A percentile compares a stretch with the other conserved stretches of the same genome.
Conservation (phyloP, 176 grass and related monocot species). For the Otatea glauca region DNA sequence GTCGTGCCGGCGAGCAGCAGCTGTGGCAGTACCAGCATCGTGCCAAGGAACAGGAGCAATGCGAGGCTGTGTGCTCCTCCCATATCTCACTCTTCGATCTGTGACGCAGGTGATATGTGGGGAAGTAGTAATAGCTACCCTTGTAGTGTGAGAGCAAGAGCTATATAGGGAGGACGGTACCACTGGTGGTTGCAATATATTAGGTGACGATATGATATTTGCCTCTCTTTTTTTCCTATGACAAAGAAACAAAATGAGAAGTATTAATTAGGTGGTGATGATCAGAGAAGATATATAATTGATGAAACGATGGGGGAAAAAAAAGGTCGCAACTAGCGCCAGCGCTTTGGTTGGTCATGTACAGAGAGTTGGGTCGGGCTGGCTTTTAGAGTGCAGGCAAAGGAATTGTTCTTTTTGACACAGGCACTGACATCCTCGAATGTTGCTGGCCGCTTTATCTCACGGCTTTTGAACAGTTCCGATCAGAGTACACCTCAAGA, state of each 20-base stretch:
- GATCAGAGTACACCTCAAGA: constrained; percentile 8
- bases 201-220: constrained; percentile 58
- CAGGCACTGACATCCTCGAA: neutral
- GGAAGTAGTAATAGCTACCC: neutral
- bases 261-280: constrained; percentile 49
- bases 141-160: neutral
- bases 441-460: neutral
- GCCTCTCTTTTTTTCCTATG: neutral
- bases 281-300: constrained; percentile 2
- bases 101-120: neutral
- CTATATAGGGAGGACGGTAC: constrained; percentile 33
- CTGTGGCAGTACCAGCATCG: constrained; percentile 41
- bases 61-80: constrained; percentile 15
- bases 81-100: constrained; percentile 12
- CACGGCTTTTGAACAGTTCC: neutral
- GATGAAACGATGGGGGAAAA: neutral
- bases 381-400: constrained; percentile 83
- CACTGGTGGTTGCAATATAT: constrained; percentile 45
- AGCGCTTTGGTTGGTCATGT: constrained; percentile 47
- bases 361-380: constrained; percentile 69
- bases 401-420: constrained; percentile 51
- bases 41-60: constrained; percentile 28
- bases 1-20: constrained; percentile 36
- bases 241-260: neutral
- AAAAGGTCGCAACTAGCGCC: constrained; percentile 17